Evolutionary conservation across 805 yeast genomes (phyloP).

Genomic region (Martiniozyma abietophila): DNA sequence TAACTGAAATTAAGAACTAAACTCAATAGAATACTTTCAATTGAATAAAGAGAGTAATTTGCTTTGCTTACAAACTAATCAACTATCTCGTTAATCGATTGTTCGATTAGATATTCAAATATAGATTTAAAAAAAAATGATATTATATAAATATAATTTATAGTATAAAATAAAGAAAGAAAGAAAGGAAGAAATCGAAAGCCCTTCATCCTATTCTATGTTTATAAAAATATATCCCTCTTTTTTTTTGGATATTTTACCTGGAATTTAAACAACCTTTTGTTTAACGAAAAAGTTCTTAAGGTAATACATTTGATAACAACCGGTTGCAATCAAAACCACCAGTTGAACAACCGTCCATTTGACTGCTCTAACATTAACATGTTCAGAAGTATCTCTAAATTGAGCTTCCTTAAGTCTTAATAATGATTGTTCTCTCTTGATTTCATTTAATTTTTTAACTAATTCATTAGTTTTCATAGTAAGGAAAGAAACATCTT

Average conservation of each 20-base stretch:
- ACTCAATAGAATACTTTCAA: no score
- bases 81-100: no score
- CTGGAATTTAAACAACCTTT: conserved; percentile 41
- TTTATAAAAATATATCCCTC: background rate
- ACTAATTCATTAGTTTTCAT: conserved; percentile 46
- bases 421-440: conserved; percentile 56
- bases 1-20: no score
- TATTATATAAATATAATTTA: background rate
- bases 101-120: no score
- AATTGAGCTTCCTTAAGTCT: conserved; percentile 68
- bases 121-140: no score
- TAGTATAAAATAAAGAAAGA: background rate
- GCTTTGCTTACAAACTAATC: no score
- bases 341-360: conserved; percentile 65
- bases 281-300: conserved; percentile 73
- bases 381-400: conserved; percentile 64
- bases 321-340: conserved; percentile 58
- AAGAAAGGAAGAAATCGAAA: no score
- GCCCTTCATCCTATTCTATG: no score
- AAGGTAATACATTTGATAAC: conserved; percentile 66
- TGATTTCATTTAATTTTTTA: conserved; percentile 49
- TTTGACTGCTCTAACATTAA: conserved; percentile 59
- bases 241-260: background rate
- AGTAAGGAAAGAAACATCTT: conserved; percentile 46
- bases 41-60: no score